Conservation (phyloP, 2,329 filamentous ascomycete species). For the Aspergillus sp. region DNA sequence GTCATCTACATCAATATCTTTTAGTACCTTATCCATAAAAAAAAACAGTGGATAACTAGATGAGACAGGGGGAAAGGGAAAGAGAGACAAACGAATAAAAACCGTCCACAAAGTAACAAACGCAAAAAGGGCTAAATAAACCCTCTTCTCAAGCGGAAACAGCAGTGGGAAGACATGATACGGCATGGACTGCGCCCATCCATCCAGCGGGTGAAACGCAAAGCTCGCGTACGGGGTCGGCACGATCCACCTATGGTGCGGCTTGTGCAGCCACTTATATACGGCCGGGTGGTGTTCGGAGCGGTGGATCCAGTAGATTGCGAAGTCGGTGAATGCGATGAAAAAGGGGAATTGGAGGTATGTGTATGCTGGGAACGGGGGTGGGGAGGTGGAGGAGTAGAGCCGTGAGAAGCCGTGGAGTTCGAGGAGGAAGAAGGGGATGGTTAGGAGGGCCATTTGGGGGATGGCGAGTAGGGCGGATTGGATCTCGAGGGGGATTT, state of each 20-base stretch:
- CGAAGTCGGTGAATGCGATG: constrained; percentile 80
- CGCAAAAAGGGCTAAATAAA: constrained; percentile 78
- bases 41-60: no score
- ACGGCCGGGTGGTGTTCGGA: constrained; percentile 73
- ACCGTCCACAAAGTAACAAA: constrained; percentile 98
- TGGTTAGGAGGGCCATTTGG: constrained; percentile 75
- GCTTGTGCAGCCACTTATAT: constrained; percentile 91
- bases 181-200: constrained; percentile 80
- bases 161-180: constrained; percentile 92
- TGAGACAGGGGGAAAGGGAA: no score
- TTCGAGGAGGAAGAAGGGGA: constrained; percentile 77
- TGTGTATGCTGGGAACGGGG: constrained; percentile 74
- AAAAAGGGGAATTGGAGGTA: constrained; percentile 82
- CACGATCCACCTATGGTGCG: constrained; percentile 99
- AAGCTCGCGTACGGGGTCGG: constrained; percentile 88
- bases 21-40: no score
- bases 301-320: constrained; percentile 89
- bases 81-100: no score
- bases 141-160: constrained; percentile 87
- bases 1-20: no score
- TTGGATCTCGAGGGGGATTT: constrained; percentile 78
- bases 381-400: constrained; percentile 71
- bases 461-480: constrained; percentile 76
- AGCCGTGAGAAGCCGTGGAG: constrained; percentile 80
- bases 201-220: constrained; percentile 92